These are phyloP conservation scores for Austroboletus niveus DNA, from an alignment of 1,284 basidiomycete genomes.

Conservation along the genomic window DNA sequence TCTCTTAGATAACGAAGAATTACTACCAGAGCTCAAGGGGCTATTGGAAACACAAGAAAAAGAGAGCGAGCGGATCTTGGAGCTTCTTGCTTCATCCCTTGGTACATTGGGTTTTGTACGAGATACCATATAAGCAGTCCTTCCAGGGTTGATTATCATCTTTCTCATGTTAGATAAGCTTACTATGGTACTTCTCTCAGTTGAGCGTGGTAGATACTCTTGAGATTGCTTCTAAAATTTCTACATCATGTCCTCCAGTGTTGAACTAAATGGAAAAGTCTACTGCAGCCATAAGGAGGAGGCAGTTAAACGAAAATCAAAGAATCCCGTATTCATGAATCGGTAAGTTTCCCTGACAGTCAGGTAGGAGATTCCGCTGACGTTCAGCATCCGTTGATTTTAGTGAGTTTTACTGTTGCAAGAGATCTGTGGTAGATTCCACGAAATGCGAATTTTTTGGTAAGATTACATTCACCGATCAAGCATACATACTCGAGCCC, in stretches of 20 bases:
- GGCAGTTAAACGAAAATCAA: constrained; percentile 23
- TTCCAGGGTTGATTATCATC: not conserved
- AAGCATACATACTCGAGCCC: not conserved
- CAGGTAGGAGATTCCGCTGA: too few species aligned
- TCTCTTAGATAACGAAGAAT: constrained; percentile 67
- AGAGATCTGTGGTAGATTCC: constrained; percentile 6
- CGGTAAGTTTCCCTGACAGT: constrained; percentile 16
- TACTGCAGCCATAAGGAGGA: constrained; percentile 29
- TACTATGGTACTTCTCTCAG: not conserved
- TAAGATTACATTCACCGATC: constrained; percentile 10
- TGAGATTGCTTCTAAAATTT: not conserved
- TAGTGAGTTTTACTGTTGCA: constrained; percentile 29
- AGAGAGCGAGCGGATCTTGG: constrained; percentile 73
- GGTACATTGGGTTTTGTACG: constrained; percentile 72
- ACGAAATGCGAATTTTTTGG: constrained; percentile 23
- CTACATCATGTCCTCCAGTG: constrained; percentile 17
- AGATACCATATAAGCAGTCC: constrained; percentile 38
- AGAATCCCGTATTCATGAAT: constrained; percentile 16
- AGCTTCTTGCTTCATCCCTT: constrained; percentile 66
- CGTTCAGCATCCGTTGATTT: not conserved
- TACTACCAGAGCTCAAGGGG: constrained; percentile 53
- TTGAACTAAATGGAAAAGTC: constrained; percentile 17
- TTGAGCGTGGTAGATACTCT: not conserved
- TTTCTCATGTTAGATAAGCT: constrained; percentile 26
- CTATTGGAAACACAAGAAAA: constrained; percentile 63